Evolutionary conservation across 495 filamentous ascomycete species (phyloP).

Genomic region (Hyaloscypha hepaticicola): DNA sequence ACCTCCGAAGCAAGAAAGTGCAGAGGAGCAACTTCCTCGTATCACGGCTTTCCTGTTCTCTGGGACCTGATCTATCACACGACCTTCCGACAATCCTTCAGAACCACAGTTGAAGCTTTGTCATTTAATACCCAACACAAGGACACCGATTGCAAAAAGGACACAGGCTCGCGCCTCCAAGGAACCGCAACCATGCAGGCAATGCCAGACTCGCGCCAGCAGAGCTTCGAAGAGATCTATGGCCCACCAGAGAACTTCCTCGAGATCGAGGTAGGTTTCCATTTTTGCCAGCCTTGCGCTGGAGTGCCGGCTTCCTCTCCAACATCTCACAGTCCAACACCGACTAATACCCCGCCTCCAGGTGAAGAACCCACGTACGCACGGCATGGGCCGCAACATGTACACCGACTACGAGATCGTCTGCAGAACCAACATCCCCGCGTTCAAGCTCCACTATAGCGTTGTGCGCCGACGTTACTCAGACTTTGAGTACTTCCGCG

Average conservation of each 20-base stretch:
- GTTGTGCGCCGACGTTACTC: constrained; percentile 90
- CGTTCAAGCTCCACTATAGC: constrained; percentile 85
- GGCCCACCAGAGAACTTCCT: constrained; percentile 98
- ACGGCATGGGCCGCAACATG: constrained; percentile 91
- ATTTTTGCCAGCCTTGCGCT: not conserved
- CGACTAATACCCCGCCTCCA: constrained; percentile 36
- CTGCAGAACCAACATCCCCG: constrained; percentile 96
- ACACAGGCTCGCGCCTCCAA: constrained; percentile 15
- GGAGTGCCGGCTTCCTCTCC: not conserved
- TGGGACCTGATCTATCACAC: constrained; percentile 17
- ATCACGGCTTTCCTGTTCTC: not conserved
- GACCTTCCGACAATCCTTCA: not conserved
- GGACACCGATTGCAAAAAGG: not conserved
- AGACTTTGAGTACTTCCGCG: constrained; percentile 98
- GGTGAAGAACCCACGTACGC: constrained; percentile 94
- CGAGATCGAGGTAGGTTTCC: constrained; percentile 79
- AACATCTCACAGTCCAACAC: constrained; percentile 1
- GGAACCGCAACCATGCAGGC: constrained; percentile 64
- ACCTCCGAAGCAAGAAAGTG: not conserved
- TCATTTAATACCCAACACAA: not conserved
- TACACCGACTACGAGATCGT: constrained; percentile 98
- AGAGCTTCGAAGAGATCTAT: constrained; percentile 99
- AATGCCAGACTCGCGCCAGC: constrained; percentile 80
- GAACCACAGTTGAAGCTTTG: not conserved
- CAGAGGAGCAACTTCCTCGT: not conserved